Evolutionary conservation across 2,329 filamentous ascomycete genomes (phyloP).

Genomic region (Calonectria honghensis): DNA sequence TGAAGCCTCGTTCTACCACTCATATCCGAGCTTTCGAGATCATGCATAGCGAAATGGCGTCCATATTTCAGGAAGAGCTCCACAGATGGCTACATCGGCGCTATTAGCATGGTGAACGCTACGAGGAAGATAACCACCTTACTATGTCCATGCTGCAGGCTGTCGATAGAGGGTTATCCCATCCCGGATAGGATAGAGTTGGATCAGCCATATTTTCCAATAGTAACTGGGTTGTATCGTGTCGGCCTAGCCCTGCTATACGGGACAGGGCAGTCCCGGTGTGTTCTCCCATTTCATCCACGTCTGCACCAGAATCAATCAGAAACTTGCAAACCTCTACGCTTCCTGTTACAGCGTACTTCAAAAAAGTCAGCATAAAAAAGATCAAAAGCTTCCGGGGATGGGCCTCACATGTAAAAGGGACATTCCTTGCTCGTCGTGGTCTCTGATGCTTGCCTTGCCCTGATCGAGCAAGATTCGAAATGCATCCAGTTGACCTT

Average conservation of each 20-base stretch:
- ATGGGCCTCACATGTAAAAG: constrained; percentile 39
- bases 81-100: background rate
- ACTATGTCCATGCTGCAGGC: constrained; percentile 7
- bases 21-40: constrained; percentile 4
- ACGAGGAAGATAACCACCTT: background rate
- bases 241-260: constrained; percentile 16
- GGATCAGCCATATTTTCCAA: constrained; percentile 43
- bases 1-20: constrained; percentile 2
- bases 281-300: constrained; percentile 41
- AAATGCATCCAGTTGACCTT: constrained; percentile 30
- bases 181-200: constrained; percentile 9
- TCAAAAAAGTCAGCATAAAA: background rate
- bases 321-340: constrained; percentile 43
- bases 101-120: background rate
- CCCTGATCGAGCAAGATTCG: constrained; percentile 8
- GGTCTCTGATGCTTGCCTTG: constrained; percentile 39
- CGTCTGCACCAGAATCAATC: constrained; percentile 40
- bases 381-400: no score
- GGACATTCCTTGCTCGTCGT: constrained; percentile 41
- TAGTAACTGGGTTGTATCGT: constrained; percentile 38
- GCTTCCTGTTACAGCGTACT: constrained; percentile 39
- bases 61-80: constrained; percentile 5
- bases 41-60: constrained; percentile 5
- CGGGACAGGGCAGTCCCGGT: constrained; percentile 32
- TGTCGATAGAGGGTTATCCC: constrained; percentile 9